A percentile compares a stretch with the other conserved stretches of the same genome.
Evolutionary conservation across 2,329 filamentous ascomycete genomes (phyloP).

Genomic region (Amauroascus niger): DNA sequence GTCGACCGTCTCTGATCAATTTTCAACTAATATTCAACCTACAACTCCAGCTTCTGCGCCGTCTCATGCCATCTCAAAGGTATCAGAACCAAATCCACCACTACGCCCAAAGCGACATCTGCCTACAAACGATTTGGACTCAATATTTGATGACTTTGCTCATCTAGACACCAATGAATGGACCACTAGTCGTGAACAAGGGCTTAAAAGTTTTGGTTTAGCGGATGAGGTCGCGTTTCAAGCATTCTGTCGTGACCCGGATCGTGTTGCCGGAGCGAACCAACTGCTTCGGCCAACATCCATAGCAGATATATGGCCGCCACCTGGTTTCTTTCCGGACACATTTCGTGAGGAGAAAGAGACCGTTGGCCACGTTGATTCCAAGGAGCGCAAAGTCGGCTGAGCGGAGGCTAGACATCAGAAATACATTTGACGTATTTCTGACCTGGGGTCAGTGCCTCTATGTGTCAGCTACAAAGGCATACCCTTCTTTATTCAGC

Average conservation of each 20-base stretch:
- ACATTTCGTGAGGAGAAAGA: slow-evolving; percentile 27
- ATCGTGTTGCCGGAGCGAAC: slow-evolving; percentile 15
- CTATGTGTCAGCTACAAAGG: too few relatives aligned
- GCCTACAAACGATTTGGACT: slow-evolving; percentile 30
- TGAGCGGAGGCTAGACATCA: neutral
- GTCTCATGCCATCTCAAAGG: neutral
- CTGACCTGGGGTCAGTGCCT: too few relatives aligned
- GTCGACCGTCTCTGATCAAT: slow-evolving; percentile 6
- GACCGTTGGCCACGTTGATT: neutral
- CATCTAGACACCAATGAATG: slow-evolving; percentile 37
- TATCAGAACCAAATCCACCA: neutral
- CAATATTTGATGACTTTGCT: slow-evolving; percentile 39
- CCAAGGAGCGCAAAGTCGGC: neutral
- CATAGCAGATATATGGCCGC: slow-evolving; percentile 37
- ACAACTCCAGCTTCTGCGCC: slow-evolving; percentile 7
- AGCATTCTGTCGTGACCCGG: slow-evolving; percentile 9
- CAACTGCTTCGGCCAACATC: slow-evolving; percentile 32
- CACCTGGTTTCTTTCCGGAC: slow-evolving; percentile 35
- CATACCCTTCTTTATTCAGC: too few relatives aligned
- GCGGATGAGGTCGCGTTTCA: slow-evolving; percentile 8
- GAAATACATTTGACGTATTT: too few relatives aligned
- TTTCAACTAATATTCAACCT: neutral
- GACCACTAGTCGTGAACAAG: slow-evolving; percentile 6
- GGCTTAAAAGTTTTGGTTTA: slow-evolving; percentile 2
- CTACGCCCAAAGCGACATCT: neutral